Conservation (phyloP, 768 basidiomycete species). For the Boletales sp. region DNA sequence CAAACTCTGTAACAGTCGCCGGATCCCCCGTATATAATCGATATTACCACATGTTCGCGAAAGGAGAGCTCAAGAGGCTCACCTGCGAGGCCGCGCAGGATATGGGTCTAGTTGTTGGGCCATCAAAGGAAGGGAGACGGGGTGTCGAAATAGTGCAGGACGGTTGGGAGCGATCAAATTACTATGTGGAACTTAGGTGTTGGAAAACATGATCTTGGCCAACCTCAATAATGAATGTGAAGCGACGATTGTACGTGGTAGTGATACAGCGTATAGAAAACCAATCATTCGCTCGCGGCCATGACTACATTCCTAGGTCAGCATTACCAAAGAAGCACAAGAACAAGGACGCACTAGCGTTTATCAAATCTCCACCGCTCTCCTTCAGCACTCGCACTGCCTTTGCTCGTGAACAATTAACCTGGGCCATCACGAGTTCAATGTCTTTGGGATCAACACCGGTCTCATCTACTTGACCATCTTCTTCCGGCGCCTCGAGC, state of each 20-base stretch:
- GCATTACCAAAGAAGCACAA: conserved; percentile 2
- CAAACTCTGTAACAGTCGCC: conserved; percentile 1
- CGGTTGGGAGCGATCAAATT: conserved; percentile 88
- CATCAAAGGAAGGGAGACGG: conserved; percentile 17
- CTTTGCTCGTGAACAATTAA: conserved; percentile 87
- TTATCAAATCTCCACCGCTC: conserved; percentile 91
- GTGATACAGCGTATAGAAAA: conserved; percentile 32
- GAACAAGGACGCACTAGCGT: conserved; percentile 75
- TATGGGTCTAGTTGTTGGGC: conserved; percentile 52
- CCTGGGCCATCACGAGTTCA: conserved; percentile 88
- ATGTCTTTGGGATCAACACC: conserved; percentile 93
- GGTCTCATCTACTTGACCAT: conserved; percentile 79
- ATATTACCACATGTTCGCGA: conserved; percentile 94
- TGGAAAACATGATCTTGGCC: conserved; percentile 44
- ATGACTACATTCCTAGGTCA: conserved; percentile 56
- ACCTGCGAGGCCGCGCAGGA: conserved; percentile 58
- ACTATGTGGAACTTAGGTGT: conserved; percentile 72
- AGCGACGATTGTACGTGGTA: conserved; percentile 23
- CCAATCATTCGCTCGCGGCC: conserved; percentile 82
- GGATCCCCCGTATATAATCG: conserved; percentile 60
- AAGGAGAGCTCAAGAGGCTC: conserved; percentile 69
- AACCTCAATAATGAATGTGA: conserved; percentile 4
- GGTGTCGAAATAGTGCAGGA: conserved; percentile 70
- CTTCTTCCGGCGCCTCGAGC: conserved; percentile 78
- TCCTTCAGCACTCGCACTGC: conserved; percentile 90